These are phyloP conservation scores for Cyclotella cryptica DNA, from an alignment of 108 stramenopile species.

Conservation along the genomic window DNA sequence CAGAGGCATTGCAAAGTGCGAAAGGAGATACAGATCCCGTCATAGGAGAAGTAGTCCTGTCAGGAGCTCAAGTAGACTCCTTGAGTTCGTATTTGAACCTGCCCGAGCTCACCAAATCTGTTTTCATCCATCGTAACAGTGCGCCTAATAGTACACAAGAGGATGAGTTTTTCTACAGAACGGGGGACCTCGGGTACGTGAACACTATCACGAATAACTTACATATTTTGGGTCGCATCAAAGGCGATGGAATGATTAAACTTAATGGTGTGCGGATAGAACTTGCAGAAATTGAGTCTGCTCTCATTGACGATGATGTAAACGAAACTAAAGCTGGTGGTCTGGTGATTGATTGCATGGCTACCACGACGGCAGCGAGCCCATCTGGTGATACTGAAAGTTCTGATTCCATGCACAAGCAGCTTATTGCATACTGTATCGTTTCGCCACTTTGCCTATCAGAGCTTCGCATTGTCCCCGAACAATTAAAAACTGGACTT, in stretches of 20 bases:
- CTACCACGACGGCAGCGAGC: slow-evolving; percentile 12
- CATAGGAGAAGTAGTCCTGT: slow-evolving; percentile 78
- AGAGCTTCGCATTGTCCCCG: slow-evolving; percentile 50
- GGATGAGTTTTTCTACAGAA: slow-evolving; percentile 62
- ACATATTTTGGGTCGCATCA: slow-evolving; percentile 75
- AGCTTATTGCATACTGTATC: slow-evolving; percentile 73
- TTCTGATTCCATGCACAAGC: slow-evolving; percentile 32
- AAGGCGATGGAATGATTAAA: slow-evolving; percentile 86
- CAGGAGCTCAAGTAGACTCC: slow-evolving; percentile 71
- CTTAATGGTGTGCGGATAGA: slow-evolving; percentile 85
- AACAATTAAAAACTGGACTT: slow-evolving; percentile 40
- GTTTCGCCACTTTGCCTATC: slow-evolving; percentile 49
- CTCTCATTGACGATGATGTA: slow-evolving; percentile 54
- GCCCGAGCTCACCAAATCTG: slow-evolving; percentile 54
- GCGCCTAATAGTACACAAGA: neutral
- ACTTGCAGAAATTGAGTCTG: slow-evolving; percentile 79
- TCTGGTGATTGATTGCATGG: slow-evolving; percentile 69
- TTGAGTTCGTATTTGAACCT: slow-evolving; percentile 72
- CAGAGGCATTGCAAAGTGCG: neutral
- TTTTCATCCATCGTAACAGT: slow-evolving; percentile 52
- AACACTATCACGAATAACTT: slow-evolving; percentile 45
- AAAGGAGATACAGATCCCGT: slow-evolving; percentile 11
- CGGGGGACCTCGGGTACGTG: slow-evolving; percentile 80
- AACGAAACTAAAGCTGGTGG: slow-evolving; percentile 8
- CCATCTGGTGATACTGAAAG: slow-evolving; percentile 23